Percentiles rank a stretch among this genome's conserved stretches.
These are phyloP conservation scores for Trichoderma asperelloides DNA, from an alignment of 495 filamentous ascomycete genomes.

Conservation along the genomic window DNA sequence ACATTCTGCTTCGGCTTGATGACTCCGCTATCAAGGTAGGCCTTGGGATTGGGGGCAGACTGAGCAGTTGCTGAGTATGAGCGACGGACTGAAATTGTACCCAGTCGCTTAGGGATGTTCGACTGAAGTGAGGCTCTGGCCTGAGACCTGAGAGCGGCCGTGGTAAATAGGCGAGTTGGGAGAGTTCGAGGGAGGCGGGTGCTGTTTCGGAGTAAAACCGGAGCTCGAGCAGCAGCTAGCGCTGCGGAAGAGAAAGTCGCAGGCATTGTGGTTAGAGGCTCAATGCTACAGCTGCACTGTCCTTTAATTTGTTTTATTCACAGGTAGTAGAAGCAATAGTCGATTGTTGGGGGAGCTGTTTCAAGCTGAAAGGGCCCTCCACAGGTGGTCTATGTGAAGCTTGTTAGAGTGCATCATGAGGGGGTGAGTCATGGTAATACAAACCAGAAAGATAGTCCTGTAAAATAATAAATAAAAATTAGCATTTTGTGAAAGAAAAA, in stretches of 20 bases:
- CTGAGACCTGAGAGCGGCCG: slow-evolving; percentile 21
- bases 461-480: slow-evolving; percentile 19
- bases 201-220: slow-evolving; percentile 39
- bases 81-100: slow-evolving; percentile 27
- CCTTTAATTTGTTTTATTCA: too few species aligned
- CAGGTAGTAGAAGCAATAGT: neutral
- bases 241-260: slow-evolving; percentile 23
- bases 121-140: slow-evolving; percentile 25
- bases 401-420: slow-evolving; percentile 17
- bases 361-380: slow-evolving; percentile 65
- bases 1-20: slow-evolving; percentile 68
- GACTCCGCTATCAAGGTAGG: slow-evolving; percentile 79
- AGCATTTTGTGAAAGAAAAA: slow-evolving; percentile 15
- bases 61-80: slow-evolving; percentile 33
- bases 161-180: slow-evolving; percentile 28
- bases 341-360: slow-evolving; percentile 11
- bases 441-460: slow-evolving; percentile 94
- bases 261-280: slow-evolving; percentile 19
- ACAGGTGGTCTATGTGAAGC: slow-evolving; percentile 73
- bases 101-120: slow-evolving; percentile 27
- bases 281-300: slow-evolving; percentile 1
- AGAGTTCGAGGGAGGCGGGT: slow-evolving; percentile 32
- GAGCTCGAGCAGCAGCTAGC: slow-evolving; percentile 34
- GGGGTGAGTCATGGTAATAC: slow-evolving; percentile 35
- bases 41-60: slow-evolving; percentile 71